Evolutionary conservation across 768 basidiomycete species (phyloP), one percentile per base, ranked within the genome.

Genomic region (Rhodotorula taiwanensis): DNA sequence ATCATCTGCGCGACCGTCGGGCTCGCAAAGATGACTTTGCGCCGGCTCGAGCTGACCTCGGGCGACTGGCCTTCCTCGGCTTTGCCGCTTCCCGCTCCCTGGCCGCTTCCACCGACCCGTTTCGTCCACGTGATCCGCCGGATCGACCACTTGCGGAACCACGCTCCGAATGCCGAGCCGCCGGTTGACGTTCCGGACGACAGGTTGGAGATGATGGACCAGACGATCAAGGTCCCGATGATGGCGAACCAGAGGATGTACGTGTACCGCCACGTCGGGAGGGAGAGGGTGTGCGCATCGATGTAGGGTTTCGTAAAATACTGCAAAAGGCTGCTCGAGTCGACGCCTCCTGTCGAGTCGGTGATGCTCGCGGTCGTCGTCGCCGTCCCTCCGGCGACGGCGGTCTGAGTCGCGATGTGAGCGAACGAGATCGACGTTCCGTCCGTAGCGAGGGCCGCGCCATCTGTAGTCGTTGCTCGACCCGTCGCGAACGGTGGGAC

Each of bases 1-100:
- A 86, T 76, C 23, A 87, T 75, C 68, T 86, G 83, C 1, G 82
- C 81, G 70, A 88, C 84, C 52, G 85, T 82, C 4, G 86, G 85
- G 21, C 70, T 67, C 7, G 71, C 61, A 57, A 61, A 72, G 13
- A 60, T 34, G 48, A 67, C 66, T 50, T 54, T 64, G 48, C 58
- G 60, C 54, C 58, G 53, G 45, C 52, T 64, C 21, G 36, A 18
- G 23, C 11, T 36, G n/a, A 33, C 33, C 7, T 25, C 54, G 23
- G 47, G 43, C 8, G 44, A 42, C 8, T 11, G 43, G 52, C 30
- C 45, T 34, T 53, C 36, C 31, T 41, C 39, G 7, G 23, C 28
- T 30, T 30, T 11, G 20, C 43, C 50, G 20, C 13, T 28, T 33
- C 30, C 36, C 3, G 50, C 42, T 41, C 49, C 49, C 31, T 36